phyloP scores from a whole-genome alignment of 306 rosid genomes.

The apple (Malus domestica) region ASM211411v1 NC_041792.1:22939907-22940406 shows the following conservation, averaged over 20 bases:
- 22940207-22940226: background rate
- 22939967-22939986: background rate
- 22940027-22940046: background rate
- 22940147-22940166: background rate
- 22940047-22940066: conserved; percentile 11
- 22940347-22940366: too few species aligned
- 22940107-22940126: background rate
- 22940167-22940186: background rate
- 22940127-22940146: conserved; percentile 13
- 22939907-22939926: conserved; percentile 3
- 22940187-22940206: background rate
- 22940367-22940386: too few species aligned
- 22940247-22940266: conserved; percentile 5
- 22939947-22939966: conserved; percentile 5
- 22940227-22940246: background rate
- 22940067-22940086: background rate
- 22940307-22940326: too few species aligned
- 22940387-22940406: too few species aligned
- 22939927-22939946: conserved; percentile 8
- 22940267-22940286: background rate
- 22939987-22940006: background rate
- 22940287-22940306: background rate
- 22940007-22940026: background rate
- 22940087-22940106: background rate
- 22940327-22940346: too few species aligned